phyloP scores from a whole-genome alignment of 495 filamentous ascomycete genomes.

The Neurospora terricola region DNA sequence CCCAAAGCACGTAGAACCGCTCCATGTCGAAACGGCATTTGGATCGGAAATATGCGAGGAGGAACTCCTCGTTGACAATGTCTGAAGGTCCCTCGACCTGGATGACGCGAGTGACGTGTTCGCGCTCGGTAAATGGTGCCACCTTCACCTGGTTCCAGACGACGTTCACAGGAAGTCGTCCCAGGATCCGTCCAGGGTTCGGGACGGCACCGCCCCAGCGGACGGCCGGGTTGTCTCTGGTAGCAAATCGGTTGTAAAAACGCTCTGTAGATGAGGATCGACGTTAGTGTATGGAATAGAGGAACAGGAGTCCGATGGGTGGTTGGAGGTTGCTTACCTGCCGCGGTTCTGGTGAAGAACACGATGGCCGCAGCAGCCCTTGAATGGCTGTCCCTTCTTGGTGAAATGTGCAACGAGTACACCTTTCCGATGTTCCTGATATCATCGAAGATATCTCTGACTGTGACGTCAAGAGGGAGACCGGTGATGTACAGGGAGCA shows the following conservation, averaged over 20 bases:
- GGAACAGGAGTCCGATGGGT: not conserved
- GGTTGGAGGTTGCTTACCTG: not conserved
- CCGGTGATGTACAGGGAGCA: constrained; percentile 29
- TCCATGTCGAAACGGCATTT: constrained; percentile 21
- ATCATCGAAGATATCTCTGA: constrained; percentile 15
- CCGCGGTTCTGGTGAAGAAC: constrained; percentile 25
- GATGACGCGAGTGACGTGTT: not conserved
- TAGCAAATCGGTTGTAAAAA: constrained; percentile 4
- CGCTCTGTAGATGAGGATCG: not conserved
- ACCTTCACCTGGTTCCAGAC: constrained; percentile 16
- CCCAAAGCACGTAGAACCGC: not conserved
- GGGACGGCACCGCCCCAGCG: not conserved
- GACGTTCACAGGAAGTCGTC: not conserved
- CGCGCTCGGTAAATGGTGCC: accelerated
- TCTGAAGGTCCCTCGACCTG: not conserved
- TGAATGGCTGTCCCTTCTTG: constrained; percentile 8
- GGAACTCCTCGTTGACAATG: constrained; percentile 11
- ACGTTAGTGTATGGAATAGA: not conserved
- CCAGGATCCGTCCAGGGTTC: not conserved
- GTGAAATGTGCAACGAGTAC: constrained; percentile 27
- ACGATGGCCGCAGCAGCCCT: constrained; percentile 28
- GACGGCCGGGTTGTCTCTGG: not conserved
- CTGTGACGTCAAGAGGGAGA: constrained; percentile 18
- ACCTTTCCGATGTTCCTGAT: constrained; percentile 26
- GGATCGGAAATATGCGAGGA: constrained; percentile 11